A percentile compares a stretch with the other conserved stretches of the same genome.
These are phyloP conservation scores for Cordyceps militaris DNA, from an alignment of 2,329 filamentous ascomycete species.

Conservation along the genomic window DNA sequence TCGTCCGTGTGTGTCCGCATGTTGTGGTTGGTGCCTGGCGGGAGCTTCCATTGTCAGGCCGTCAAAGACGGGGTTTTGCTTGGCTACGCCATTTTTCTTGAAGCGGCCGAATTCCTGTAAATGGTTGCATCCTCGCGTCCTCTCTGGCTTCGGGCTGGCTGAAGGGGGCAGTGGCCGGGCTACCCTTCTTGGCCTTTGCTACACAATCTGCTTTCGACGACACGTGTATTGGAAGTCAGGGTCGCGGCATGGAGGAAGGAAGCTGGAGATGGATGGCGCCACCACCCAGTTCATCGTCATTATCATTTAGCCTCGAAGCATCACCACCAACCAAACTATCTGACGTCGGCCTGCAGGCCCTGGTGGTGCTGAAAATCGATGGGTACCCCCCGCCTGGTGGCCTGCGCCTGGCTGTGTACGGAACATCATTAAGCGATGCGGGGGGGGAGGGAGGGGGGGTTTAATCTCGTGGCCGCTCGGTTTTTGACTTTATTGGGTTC, in stretches of 20 bases:
- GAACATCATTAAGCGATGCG: neutral
- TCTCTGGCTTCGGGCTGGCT: too few species aligned
- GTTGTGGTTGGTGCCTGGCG: neutral
- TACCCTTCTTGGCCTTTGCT: too few species aligned
- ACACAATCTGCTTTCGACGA: too few species aligned
- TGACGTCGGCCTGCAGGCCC: neutral
- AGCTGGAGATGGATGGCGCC: slow-evolving; percentile 1
- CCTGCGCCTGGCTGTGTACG: neutral
- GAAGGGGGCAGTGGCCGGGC: too few species aligned
- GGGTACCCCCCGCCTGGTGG: neutral
- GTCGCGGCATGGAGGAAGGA: too few species aligned
- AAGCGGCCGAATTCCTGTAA: too few species aligned
- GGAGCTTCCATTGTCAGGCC: neutral
- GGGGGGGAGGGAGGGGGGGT: neutral
- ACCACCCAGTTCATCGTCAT: neutral
- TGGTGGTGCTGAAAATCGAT: neutral
- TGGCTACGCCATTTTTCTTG: neutral
- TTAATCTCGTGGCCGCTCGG: neutral
- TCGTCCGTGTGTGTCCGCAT: neutral
- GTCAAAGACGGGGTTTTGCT: neutral
- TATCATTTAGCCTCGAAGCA: neutral
- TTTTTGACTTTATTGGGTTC: neutral
- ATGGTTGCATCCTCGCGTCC: too few species aligned
- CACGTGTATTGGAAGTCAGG: too few species aligned
- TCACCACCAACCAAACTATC: neutral